Conservation (phyloP, 345 rosid genomes). For the Acer campestre region DNA sequence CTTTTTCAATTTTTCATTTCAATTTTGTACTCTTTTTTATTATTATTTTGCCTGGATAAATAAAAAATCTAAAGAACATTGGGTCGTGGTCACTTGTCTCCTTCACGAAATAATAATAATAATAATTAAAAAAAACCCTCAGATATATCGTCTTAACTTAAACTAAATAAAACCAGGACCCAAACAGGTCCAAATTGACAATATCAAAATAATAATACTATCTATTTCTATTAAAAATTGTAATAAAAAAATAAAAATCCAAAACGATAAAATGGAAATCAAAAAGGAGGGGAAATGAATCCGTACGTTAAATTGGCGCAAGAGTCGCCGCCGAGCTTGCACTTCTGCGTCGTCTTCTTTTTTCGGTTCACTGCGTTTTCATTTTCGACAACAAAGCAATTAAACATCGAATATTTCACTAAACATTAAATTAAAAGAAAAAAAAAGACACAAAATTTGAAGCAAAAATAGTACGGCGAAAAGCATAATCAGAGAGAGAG, state of each 20-base stretch:
- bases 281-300: neutral
- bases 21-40: too few relatives aligned
- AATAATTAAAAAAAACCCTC: too few relatives aligned
- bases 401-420: neutral
- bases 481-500: neutral
- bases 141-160: too few relatives aligned
- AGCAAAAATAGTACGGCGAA: neutral
- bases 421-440: neutral
- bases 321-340: slow-evolving; percentile 46
- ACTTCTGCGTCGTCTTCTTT: slow-evolving; percentile 43
- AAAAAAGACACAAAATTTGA: neutral
- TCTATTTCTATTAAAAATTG: too few relatives aligned
- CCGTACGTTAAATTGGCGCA: slow-evolving; percentile 46
- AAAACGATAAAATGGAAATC: neutral
- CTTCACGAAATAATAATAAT: neutral
- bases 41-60: neutral
- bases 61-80: neutral
- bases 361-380: slow-evolving; percentile 35
- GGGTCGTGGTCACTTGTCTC: neutral
- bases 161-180: neutral
- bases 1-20: neutral
- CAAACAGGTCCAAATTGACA: neutral
- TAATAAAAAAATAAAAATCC: neutral
- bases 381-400: neutral
- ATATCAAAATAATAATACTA: too few relatives aligned